phyloP scores from a whole-genome alignment of 768 basidiomycete species.

The Lentinula edodes region DNA sequence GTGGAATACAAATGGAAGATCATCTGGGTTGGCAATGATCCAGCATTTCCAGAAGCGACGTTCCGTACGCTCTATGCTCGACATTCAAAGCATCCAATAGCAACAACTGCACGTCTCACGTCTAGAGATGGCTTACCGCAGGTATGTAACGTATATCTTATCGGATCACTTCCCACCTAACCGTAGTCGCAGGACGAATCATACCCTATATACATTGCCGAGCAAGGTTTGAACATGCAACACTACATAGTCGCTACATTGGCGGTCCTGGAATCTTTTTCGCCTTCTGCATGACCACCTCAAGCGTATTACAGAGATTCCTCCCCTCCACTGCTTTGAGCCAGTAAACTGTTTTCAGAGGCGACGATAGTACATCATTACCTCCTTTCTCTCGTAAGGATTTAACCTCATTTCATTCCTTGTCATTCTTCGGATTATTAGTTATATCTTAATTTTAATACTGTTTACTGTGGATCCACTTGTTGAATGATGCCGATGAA shows the following conservation, averaged over 20 bases:
- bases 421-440: too few species aligned
- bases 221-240: slow-evolving; percentile 7
- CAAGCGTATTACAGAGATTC: too few species aligned
- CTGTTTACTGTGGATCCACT: too few species aligned
- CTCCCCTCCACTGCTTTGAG: too few species aligned
- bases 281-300: neutral
- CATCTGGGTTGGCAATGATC: slow-evolving; percentile 7
- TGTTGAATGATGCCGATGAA: too few species aligned
- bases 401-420: too few species aligned
- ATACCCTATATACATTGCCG: slow-evolving; percentile 11
- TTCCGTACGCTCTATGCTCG: slow-evolving; percentile 7
- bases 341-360: too few species aligned
- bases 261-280: slow-evolving; percentile 4
- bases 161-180: neutral
- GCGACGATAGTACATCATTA: too few species aligned
- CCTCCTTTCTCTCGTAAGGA: too few species aligned
- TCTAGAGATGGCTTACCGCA: slow-evolving; percentile 5
- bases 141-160: neutral
- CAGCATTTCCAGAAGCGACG: slow-evolving; percentile 9
- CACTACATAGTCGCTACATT: slow-evolving; percentile 10
- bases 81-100: slow-evolving; percentile 7
- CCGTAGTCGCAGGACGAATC: slow-evolving; percentile 7
- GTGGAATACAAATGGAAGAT: slow-evolving; percentile 13
- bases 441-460: too few species aligned
- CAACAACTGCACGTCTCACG: slow-evolving; percentile 10